Percentiles rank a stretch among this genome's conserved stretches.
Conservation (phyloP, 805 yeast genomes). For the Debaryomyces maramus region DNA sequence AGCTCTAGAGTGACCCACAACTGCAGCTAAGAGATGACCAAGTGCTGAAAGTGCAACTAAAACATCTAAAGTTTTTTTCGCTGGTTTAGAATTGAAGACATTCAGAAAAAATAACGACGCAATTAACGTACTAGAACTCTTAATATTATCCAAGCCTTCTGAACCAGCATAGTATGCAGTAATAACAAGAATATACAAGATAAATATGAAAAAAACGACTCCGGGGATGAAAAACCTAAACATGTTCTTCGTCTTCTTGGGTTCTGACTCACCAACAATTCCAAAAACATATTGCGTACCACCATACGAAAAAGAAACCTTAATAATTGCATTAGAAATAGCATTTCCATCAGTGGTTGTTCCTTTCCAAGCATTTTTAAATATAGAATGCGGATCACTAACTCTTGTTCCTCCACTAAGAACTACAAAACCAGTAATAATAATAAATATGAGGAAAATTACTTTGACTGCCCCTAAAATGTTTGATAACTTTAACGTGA, state of each 20-base stretch:
- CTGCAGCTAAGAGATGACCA: conserved; percentile 29
- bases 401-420: conserved; percentile 36
- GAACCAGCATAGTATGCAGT: conserved; percentile 36
- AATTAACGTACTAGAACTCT: conserved; percentile 28
- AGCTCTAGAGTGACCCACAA: conserved; percentile 30
- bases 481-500: conserved; percentile 30
- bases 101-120: conserved; percentile 30
- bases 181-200: conserved; percentile 30
- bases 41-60: conserved; percentile 32
- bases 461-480: conserved; percentile 37
- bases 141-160: conserved; percentile 20
- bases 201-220: conserved; percentile 29
- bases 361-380: conserved; percentile 39
- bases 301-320: conserved; percentile 44
- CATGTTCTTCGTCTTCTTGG: conserved; percentile 25
- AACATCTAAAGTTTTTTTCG: conserved; percentile 23
- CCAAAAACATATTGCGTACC: conserved; percentile 42
- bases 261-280: conserved; percentile 32
- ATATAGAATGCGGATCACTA: conserved; percentile 31
- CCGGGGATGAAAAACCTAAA: conserved; percentile 30
- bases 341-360: conserved; percentile 43
- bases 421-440: conserved; percentile 35
- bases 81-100: conserved; percentile 29
- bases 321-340: conserved; percentile 45
- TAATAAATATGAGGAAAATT: conserved; percentile 31